phyloP scores from a whole-genome alignment of 352 stramenopile genomes.

The Pythium dissotocum region DNA sequence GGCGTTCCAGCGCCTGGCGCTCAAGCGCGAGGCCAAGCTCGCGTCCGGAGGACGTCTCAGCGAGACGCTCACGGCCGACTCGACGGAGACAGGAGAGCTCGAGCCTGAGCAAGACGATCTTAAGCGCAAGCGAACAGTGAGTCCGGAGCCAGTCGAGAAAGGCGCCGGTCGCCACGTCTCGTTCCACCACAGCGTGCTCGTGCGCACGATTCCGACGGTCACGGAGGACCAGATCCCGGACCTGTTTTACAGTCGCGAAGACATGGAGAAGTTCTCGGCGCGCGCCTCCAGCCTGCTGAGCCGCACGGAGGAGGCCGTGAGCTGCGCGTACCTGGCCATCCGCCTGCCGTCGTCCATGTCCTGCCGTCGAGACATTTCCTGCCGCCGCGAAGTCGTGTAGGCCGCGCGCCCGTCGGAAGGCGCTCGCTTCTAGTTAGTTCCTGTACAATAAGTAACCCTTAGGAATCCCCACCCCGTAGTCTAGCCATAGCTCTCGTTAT shows the following conservation, averaged over 20 bases:
- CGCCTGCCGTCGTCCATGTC: slow-evolving; percentile 31
- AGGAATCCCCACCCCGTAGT: background rate
- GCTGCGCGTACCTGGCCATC: slow-evolving; percentile 28
- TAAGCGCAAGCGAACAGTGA: no score
- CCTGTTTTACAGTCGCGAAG: slow-evolving; percentile 67
- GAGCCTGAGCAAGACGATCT: background rate
- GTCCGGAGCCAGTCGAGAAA: background rate
- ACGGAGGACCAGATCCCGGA: slow-evolving; percentile 48
- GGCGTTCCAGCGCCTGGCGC: slow-evolving; percentile 57
- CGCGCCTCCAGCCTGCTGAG: slow-evolving; percentile 49
- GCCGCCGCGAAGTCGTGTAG: slow-evolving; percentile 10
- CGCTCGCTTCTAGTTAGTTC: background rate
- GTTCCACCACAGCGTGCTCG: slow-evolving; percentile 59
- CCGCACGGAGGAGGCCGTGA: slow-evolving; percentile 61
- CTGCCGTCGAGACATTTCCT: slow-evolving; percentile 18
- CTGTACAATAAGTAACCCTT: background rate
- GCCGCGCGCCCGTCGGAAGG: background rate
- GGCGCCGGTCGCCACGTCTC: slow-evolving; percentile 42
- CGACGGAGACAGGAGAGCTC: slow-evolving; percentile 23
- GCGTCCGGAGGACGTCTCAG: slow-evolving; percentile 29
- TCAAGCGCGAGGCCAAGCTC: slow-evolving; percentile 42
- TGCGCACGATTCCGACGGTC: slow-evolving; percentile 57
- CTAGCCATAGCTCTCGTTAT: slow-evolving; percentile 1
- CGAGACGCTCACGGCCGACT: slow-evolving; percentile 34
- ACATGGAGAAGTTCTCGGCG: slow-evolving; percentile 62